Evolutionary conservation across 2,329 filamentous ascomycete genomes (phyloP), one percentile per base, ranked within the genome.

Genomic region (Exophiala viscosa): DNA sequence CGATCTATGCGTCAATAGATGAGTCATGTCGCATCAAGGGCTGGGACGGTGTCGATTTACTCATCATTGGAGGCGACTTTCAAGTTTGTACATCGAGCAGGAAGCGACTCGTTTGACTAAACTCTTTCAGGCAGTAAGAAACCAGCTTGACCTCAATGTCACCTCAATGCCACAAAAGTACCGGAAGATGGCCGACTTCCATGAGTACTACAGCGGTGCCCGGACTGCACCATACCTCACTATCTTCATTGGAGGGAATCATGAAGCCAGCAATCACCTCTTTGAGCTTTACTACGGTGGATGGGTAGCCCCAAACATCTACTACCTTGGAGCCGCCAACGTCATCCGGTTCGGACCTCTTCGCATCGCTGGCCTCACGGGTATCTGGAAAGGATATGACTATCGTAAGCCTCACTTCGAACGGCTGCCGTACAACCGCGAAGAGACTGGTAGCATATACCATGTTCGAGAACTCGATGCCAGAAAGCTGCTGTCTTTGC

Each of bases 1-100:
- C 89, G 52, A 97, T 99, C 62, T 99, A 97, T 69, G 82, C 86
- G 1, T 86, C 88, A 1, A 82, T 95, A 20, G 75, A 80, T 36
- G 77, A 81, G 58, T 79, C 89, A 8, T 88, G 86, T 69, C 75
- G 82, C 59, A 75, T 79, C 41, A 87, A 87, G 62, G 80, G 80
- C 18, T 96, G 92, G 91, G 77, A 87, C 60, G 82, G 80, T 32
- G 83, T 97, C 28, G 93, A 99, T 68, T 73, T 96, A 9, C 74
- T 99, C 61, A 95, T 99, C 65, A 96, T 99, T 63, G 90, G 92
- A 50, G 93, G 93, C 23, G 93, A 99, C 67, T 99, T 99, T 61
- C 90, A 96, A 76, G 87, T 87, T 72, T 32, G 67, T 58, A 9
- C 10, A 32, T 15, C 38, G 28, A 64, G 33, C 44, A 18, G 34